Percentiles rank a stretch among this genome's conserved stretches.
phyloP scores from a whole-genome alignment of 2,329 filamentous ascomycete genomes.

The Fusarium annulatum region DNA sequence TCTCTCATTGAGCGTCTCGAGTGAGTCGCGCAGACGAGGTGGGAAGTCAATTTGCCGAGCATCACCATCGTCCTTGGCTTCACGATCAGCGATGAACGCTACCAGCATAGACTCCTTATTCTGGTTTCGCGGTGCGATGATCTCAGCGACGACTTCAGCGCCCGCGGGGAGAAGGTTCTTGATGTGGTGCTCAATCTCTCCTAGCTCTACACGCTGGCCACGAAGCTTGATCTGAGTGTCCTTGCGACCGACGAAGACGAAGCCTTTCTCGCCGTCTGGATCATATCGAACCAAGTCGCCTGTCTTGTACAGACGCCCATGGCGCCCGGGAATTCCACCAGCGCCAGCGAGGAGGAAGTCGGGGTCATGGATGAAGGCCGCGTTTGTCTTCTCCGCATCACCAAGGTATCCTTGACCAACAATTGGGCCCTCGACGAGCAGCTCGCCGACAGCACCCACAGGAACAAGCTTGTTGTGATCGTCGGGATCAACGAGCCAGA shows the following conservation, averaged over 20 bases:
- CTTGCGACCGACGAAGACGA: constrained; percentile 70
- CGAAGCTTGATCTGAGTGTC: constrained; percentile 76
- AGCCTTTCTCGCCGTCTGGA: constrained; percentile 62
- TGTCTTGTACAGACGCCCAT: constrained; percentile 66
- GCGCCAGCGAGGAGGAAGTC: constrained; percentile 60
- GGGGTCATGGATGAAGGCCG: constrained; percentile 67
- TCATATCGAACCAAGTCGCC: constrained; percentile 69
- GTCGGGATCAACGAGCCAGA: constrained; percentile 64
- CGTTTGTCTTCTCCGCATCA: constrained; percentile 66
- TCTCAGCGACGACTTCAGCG: constrained; percentile 59
- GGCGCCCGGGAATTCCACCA: constrained; percentile 49
- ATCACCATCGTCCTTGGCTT: constrained; percentile 25
- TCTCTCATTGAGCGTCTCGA: constrained; percentile 34
- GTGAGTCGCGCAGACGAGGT: constrained; percentile 30
- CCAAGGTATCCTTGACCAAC: constrained; percentile 72
- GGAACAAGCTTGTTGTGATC: constrained; percentile 60
- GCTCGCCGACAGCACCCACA: constrained; percentile 62
- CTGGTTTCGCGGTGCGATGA: constrained; percentile 56
- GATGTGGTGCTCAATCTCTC: constrained; percentile 64
- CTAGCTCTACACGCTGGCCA: constrained; percentile 73
- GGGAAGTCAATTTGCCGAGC: constrained; percentile 35
- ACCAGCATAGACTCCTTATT: constrained; percentile 44
- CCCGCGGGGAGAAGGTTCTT: constrained; percentile 52
- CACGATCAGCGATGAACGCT: constrained; percentile 40
- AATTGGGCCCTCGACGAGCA: constrained; percentile 68